Evolutionary conservation across 1,284 basidiomycete genomes (phyloP), one percentile per base, ranked within the genome.

Genomic region (Cutaneotrichosporon curvatum): DNA sequence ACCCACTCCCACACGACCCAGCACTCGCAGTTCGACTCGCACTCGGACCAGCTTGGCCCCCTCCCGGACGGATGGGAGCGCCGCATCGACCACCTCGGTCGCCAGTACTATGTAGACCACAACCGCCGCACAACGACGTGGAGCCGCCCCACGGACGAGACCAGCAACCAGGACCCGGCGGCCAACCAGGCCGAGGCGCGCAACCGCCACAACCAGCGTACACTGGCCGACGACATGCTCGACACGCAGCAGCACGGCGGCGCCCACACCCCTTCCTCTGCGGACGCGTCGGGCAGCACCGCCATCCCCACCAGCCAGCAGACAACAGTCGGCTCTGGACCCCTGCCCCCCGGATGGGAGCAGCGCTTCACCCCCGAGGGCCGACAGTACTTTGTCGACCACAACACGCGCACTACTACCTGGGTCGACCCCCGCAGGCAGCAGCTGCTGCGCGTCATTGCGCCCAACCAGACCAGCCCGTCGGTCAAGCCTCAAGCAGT

Each of bases 291-390:
- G 8, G 37, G 22, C 23, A 40, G 38, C 19, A 19, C 40, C 15
- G 32, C 42, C 34, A 48, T 65, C 14, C 71, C 65, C 34, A 76
- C 63, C 67, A 59, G 41, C 50, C 60, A 58, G 37, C 80, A 74
- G 51, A 86, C 94, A 12, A 87, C 86, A 12, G 79, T 83, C 36
- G 88, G 87, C 8, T 75, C 79, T 2, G 89, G 89, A 0, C 83
- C 81, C 15, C 78, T 98, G 5, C 95, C 94, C 0, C 81, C 88
- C 16, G 95, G 94, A 15, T 98, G 95, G 95, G 95, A 98, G 72
- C 94, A 98, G 72, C 83, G 94, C 33, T 85, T 88, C 63, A 97
- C 92, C 1, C 85, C 92, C n/a, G 91, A 97, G 72, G 94, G 94
- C 5, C 79, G 95, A 39, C 89, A 94, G 1, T 98, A 97, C 76